Conservation (phyloP, 306 rosid species). For the Lathyrus tuberosus region DNA sequence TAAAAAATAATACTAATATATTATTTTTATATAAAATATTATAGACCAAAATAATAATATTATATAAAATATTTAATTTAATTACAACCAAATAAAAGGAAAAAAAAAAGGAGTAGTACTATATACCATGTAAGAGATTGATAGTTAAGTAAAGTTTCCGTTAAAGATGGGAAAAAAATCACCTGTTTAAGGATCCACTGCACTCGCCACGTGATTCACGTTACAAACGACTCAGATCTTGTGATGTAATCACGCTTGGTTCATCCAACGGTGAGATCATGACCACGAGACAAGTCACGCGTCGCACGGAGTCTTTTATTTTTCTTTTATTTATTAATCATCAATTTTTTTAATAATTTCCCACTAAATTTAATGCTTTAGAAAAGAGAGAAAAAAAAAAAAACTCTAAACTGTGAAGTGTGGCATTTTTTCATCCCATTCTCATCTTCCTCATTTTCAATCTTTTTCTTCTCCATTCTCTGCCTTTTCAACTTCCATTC, state of each 20-base stretch:
- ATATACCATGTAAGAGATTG: neutral
- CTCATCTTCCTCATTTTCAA: constrained; percentile 8
- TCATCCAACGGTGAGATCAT: constrained; percentile 32
- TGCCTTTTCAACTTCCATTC: constrained; percentile 52
- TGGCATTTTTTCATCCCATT: neutral
- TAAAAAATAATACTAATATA: too few species aligned
- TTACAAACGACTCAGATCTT: neutral
- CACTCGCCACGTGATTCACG: neutral
- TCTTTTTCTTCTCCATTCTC: neutral
- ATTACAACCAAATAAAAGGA: neutral
- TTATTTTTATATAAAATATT: too few species aligned
- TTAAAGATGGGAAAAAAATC: constrained; percentile 15
- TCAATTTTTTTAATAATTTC: neutral
- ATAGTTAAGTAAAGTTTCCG: constrained; percentile 38
- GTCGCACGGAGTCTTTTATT: constrained; percentile 9
- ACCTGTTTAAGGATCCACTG: constrained; percentile 5
- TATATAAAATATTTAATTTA: neutral
- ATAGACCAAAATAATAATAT: too few species aligned
- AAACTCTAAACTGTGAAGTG: constrained; percentile 29
- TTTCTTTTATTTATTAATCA: constrained; percentile 19
- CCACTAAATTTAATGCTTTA: constrained; percentile 33
- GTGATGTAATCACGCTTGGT: neutral
- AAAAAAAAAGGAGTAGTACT: neutral
- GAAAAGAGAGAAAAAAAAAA: too few species aligned
- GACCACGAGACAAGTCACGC: neutral